Evolutionary conservation across 768 basidiomycete genomes (phyloP).

Genomic region (Mycena chlorophos): DNA sequence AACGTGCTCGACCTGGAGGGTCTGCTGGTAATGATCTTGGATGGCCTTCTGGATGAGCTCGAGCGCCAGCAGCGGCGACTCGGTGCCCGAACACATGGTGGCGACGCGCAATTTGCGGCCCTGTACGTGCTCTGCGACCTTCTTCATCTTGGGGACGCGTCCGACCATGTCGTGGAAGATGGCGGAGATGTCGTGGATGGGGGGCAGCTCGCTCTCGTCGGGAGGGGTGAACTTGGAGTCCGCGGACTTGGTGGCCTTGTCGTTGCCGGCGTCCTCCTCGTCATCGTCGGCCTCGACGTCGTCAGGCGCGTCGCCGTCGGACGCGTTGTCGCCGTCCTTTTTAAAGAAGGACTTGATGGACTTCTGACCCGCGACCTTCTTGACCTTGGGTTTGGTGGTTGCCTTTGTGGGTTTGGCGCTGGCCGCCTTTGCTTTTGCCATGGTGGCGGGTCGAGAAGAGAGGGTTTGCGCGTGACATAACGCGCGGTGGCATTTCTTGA

Average conservation of each 20-base stretch:
- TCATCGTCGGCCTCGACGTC: too few relatives aligned
- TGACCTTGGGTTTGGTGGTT: too few relatives aligned
- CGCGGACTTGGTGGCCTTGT: conserved; percentile 30
- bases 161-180: conserved; percentile 78
- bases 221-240: conserved; percentile 43
- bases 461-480: conserved; percentile 15
- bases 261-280: conserved; percentile 19
- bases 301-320: conserved; percentile 24
- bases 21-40: conserved; percentile 60
- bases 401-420: too few relatives aligned
- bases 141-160: conserved; percentile 63
- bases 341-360: conserved; percentile 57
- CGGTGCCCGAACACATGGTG: conserved; percentile 97
- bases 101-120: conserved; percentile 90
- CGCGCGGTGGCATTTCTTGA: too few relatives aligned
- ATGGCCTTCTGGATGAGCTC: conserved; percentile 80
- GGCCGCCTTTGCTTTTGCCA: conserved; percentile 52
- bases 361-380: conserved; percentile 49
- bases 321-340: conserved; percentile 30
- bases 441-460: conserved; percentile 29
- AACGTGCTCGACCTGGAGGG: conserved; percentile 81
- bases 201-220: conserved; percentile 71
- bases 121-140: conserved; percentile 61
- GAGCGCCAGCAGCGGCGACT: conserved; percentile 89
- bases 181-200: conserved; percentile 66